Base-by-base conservation (phyloP, 1,284 basidiomycete species). In the Athelia psychrophila region DNA sequence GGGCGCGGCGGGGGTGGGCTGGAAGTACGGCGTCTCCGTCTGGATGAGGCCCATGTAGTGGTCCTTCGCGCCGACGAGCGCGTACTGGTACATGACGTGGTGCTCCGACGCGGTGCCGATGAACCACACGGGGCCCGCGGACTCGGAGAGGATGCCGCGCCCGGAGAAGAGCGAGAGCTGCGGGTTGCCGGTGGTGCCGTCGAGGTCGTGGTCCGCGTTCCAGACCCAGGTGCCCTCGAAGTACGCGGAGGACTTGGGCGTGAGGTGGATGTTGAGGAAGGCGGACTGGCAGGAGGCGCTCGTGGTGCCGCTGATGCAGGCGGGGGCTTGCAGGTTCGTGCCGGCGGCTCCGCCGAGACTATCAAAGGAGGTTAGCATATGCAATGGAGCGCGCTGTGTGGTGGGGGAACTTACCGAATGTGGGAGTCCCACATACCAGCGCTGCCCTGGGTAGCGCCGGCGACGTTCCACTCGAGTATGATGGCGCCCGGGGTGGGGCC, bases 131-230 rank as follows among this genome's bases (percentile, higher is more conserved):
- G 87, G 87, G 0, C 87, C 87, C 44, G 72, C 71, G 0, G 84
- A 87, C 65, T 93, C 84, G 12, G 88, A 88, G 9, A 91, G 68
- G 32, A 93, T 78, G 12, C 91, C 91, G 13, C 91, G 82, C 1
- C 86, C 89, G 20, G 81, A 81, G 63, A 79, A 91, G n/a, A 89
- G 58, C 18, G 79, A 79, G 36, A 86, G 68, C 59, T 89, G 83
- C 3, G 70, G 63, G 19, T 66, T 59, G 22, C 72, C 67, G 36
- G 63, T 61, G n/a, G n/a, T n/a, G 38, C 62, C 64, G 57, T 87
- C 84, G 23, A 87, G 69, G 53, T 87, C 83, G 58, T 93, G 91
- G 60, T 93, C 89, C 4, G 89, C 88, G 22, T 81, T 75, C 91
- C 91, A 93, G 9, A 88, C 73, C 88, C 88, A 91, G 9, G 79